Conservation (phyloP, 2,329 filamentous ascomycete genomes). For the Fusarium vanettenii region DNA sequence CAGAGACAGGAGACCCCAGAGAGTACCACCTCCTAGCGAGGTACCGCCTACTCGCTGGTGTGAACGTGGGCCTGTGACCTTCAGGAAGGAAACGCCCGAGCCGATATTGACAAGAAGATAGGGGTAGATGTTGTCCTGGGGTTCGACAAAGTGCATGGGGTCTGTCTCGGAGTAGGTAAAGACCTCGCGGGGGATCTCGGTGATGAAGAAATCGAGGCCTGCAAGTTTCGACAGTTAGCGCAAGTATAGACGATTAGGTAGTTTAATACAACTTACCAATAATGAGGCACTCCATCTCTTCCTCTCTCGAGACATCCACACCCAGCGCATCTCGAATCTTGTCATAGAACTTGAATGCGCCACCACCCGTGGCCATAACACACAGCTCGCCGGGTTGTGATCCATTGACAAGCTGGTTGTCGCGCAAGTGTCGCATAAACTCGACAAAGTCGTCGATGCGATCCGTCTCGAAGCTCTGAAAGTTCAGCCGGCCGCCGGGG, state of each 20-base stretch:
- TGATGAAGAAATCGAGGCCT: conserved; percentile 99
- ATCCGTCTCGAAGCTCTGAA: conserved; percentile 96
- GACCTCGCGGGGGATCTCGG: conserved; percentile 95
- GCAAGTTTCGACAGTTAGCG: conserved; percentile 14
- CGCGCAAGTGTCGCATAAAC: conserved; percentile 87
- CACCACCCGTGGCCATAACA: conserved; percentile 95
- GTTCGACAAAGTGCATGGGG: conserved; percentile 88
- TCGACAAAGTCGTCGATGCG: conserved; percentile 92
- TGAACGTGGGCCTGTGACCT: conserved; percentile 88
- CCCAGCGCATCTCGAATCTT: conserved; percentile 84
- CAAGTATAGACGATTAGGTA: not conserved
- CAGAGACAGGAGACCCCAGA: conserved; percentile 93
- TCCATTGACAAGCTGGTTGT: conserved; percentile 84
- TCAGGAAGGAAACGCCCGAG: conserved; percentile 96
- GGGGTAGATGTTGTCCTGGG: conserved; percentile 86
- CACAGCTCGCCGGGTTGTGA: conserved; percentile 78
- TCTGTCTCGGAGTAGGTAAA: conserved; percentile 95
- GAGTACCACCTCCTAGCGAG: conserved; percentile 93
- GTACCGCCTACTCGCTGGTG: conserved; percentile 95
- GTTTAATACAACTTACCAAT: conserved; percentile 71
- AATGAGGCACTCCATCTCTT: conserved; percentile 99
- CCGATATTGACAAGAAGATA: conserved; percentile 99
- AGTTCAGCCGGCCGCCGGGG: conserved; percentile 90
- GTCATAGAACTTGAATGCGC: conserved; percentile 97
- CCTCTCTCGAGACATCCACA: conserved; percentile 89